Evolutionary conservation across 192 early-diverging fungal genomes (phyloP).

Genomic region (Oehlia diaphana): DNA sequence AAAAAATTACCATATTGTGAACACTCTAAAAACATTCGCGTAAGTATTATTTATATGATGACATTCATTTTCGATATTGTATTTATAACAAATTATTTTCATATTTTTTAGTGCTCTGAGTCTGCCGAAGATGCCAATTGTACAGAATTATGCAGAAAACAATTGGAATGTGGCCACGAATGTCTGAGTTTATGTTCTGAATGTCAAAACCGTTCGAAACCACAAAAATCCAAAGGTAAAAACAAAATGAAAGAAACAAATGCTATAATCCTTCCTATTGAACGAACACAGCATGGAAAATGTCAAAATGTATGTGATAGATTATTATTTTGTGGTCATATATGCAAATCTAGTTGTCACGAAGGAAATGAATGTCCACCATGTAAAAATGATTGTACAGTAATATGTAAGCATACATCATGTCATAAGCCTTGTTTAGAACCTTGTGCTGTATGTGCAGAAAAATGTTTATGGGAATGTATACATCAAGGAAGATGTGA

Average conservation of each 20-base stretch:
- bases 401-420: conserved; percentile 40
- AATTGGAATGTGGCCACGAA: conserved; percentile 39
- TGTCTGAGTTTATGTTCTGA: conserved; percentile 42
- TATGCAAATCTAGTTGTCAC: conserved; percentile 25
- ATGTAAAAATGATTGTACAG: conserved; percentile 40
- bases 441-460: conserved; percentile 48
- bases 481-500: conserved; percentile 47
- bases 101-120: conserved; percentile 28
- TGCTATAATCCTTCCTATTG: not conserved
- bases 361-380: conserved; percentile 30
- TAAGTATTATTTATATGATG: not conserved
- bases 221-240: not conserved
- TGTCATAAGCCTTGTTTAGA: conserved; percentile 43
- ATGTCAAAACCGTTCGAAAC: conserved; percentile 32
- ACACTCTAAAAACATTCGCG: conserved; percentile 34
- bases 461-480: conserved; percentile 53
- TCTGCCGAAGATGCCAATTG: conserved; percentile 25
- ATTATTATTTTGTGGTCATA: conserved; percentile 38
- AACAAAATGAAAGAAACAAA: not conserved
- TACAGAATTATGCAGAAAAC: conserved; percentile 27
- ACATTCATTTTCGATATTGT: too few relatives aligned
- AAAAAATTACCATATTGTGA: conserved; percentile 40
- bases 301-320: conserved; percentile 10
- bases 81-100: not conserved
- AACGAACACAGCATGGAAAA: conserved; percentile 18